Evolutionary conservation across 2,329 filamentous ascomycete species (phyloP).

Genomic region (Pyricularia sp.): DNA sequence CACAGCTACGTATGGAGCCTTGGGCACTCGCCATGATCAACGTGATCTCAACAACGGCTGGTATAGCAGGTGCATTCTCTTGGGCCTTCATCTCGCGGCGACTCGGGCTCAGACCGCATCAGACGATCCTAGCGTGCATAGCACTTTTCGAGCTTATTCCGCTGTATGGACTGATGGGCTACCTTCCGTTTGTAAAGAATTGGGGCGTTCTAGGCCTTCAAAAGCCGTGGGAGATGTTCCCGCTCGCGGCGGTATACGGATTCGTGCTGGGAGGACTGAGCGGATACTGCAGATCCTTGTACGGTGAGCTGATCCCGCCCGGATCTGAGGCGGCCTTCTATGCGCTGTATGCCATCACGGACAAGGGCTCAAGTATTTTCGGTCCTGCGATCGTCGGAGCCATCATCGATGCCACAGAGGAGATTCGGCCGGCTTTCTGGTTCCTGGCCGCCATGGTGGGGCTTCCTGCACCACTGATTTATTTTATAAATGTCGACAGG

Average conservation of each 20-base stretch:
- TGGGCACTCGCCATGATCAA: conserved; percentile 85
- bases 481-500: conserved; percentile 71
- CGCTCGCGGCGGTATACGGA: conserved; percentile 78
- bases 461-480: conserved; percentile 72
- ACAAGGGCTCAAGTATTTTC: conserved; percentile 90
- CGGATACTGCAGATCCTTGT: conserved; percentile 83
- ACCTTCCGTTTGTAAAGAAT: conserved; percentile 62
- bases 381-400: conserved; percentile 86
- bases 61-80: conserved; percentile 76
- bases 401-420: conserved; percentile 74
- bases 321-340: conserved; percentile 95
- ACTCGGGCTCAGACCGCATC: conserved; percentile 60
- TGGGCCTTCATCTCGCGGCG: conserved; percentile 70
- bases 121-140: conserved; percentile 89
- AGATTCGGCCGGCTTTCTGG: conserved; percentile 79
- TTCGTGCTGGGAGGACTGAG: conserved; percentile 88
- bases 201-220: conserved; percentile 77
- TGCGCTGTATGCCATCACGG: conserved; percentile 90
- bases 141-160: conserved; percentile 84
- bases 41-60: conserved; percentile 74
- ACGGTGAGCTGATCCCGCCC: conserved; percentile 84
- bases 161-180: conserved; percentile 78
- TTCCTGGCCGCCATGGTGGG: conserved; percentile 80
- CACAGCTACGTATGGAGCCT: conserved; percentile 76
- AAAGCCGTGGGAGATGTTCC: conserved; percentile 94